Evolutionary conservation across 2,329 filamentous ascomycete species (phyloP).

Genomic region (Xylaria sp.): DNA sequence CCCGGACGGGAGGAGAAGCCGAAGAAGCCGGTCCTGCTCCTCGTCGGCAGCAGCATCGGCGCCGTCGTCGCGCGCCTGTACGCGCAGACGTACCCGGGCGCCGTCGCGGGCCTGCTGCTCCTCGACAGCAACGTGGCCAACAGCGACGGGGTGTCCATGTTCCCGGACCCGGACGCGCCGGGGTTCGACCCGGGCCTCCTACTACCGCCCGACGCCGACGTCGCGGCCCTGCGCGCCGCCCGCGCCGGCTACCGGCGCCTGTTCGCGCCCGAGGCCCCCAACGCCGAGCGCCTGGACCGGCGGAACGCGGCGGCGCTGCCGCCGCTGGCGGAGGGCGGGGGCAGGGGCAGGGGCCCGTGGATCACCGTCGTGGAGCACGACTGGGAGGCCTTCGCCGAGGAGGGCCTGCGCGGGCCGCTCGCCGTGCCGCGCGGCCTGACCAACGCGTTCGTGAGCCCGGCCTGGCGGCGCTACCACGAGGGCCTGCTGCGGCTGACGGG

Average conservation of each 20-base stretch:
- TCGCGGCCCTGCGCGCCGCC: constrained; percentile 41
- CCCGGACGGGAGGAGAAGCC: not conserved
- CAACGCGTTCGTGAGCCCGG: constrained; percentile 54
- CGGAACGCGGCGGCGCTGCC: constrained; percentile 46
- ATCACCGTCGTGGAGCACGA: constrained; percentile 58
- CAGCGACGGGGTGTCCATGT: constrained; percentile 56
- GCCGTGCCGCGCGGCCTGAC: constrained; percentile 42
- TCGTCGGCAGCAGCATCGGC: constrained; percentile 57
- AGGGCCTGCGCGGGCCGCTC: constrained; percentile 41
- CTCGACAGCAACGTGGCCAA: constrained; percentile 63
- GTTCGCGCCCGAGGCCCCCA: constrained; percentile 54
- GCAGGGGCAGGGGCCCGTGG: constrained; percentile 40
- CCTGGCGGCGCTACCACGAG: constrained; percentile 58
- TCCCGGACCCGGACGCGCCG: constrained; percentile 55
- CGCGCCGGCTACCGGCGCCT: constrained; percentile 40
- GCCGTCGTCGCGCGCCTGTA: constrained; percentile 56
- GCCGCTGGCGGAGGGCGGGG: constrained; percentile 44
- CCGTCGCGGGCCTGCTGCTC: constrained; percentile 50
- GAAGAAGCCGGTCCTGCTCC: constrained; percentile 42
- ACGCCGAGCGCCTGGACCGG: constrained; percentile 53
- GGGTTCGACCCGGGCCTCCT: constrained; percentile 47
- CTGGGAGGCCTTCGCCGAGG: constrained; percentile 53
- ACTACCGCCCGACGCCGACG: constrained; percentile 37
- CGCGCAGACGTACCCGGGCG: constrained; percentile 48
- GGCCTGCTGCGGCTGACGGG: constrained; percentile 50